These are phyloP conservation scores for Stagonosporopsis chrysanthemi DNA, from an alignment of 2,329 filamentous ascomycete genomes.

Conservation along the genomic window DNA sequence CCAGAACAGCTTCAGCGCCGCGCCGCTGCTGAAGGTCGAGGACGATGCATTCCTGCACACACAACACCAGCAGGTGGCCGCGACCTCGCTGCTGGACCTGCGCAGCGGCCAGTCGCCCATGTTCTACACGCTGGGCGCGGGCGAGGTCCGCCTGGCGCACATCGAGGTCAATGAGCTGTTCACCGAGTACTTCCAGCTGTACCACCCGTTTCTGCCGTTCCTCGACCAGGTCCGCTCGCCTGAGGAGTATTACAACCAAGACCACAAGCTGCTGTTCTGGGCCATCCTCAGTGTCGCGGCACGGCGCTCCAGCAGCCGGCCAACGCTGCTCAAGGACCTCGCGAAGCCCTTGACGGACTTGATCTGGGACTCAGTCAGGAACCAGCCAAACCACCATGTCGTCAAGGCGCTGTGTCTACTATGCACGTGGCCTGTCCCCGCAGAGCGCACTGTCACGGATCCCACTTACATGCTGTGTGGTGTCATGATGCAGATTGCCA, in stretches of 20 bases:
- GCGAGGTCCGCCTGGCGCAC: slow-evolving; percentile 52
- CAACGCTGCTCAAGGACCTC: slow-evolving; percentile 70
- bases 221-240: slow-evolving; percentile 71
- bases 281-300: slow-evolving; percentile 78
- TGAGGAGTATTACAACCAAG: slow-evolving; percentile 75
- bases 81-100: slow-evolving; percentile 52
- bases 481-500: slow-evolving; percentile 87
- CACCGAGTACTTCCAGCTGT: slow-evolving; percentile 75
- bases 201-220: slow-evolving; percentile 81
- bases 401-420: slow-evolving; percentile 82
- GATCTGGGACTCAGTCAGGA: slow-evolving; percentile 79
- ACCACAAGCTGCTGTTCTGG: slow-evolving; percentile 87
- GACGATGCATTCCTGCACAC: slow-evolving; percentile 48
- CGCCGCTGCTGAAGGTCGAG: slow-evolving; percentile 35
- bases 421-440: slow-evolving; percentile 83
- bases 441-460: slow-evolving; percentile 80
- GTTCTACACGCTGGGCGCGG: slow-evolving; percentile 66
- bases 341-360: slow-evolving; percentile 71
- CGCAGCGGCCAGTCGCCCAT: slow-evolving; percentile 58
- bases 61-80: slow-evolving; percentile 49
- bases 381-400: slow-evolving; percentile 79
- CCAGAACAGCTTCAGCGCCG: slow-evolving; percentile 31
- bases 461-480: slow-evolving; percentile 83
- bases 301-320: slow-evolving; percentile 71
- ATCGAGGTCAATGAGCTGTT: slow-evolving; percentile 65